phyloP scores from a whole-genome alignment of 768 basidiomycete species.

The Phallus indusiatus region DNA sequence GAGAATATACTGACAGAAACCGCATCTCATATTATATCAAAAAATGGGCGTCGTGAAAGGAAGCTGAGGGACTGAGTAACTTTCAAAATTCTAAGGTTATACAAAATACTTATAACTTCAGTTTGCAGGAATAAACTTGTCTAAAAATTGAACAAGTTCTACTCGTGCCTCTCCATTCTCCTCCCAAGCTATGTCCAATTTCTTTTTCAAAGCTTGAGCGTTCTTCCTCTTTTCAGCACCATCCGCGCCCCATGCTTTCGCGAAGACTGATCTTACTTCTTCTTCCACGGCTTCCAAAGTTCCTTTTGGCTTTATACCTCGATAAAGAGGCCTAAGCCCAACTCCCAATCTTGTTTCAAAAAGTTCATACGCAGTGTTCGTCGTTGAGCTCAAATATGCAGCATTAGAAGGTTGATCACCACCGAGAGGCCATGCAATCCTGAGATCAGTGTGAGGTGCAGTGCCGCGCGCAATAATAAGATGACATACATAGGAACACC shows the following conservation, averaged over 20 bases:
- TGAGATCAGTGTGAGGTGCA: neutral
- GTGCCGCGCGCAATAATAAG: neutral
- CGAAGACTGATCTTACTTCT: constrained; percentile 10
- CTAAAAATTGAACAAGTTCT: neutral
- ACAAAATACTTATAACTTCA: neutral
- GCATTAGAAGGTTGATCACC: constrained; percentile 19
- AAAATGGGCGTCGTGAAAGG: too few species aligned
- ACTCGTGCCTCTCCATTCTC: constrained; percentile 10
- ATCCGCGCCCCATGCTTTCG: constrained; percentile 14
- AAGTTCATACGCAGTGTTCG: constrained; percentile 14
- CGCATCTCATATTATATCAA: too few species aligned
- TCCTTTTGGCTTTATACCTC: constrained; percentile 13
- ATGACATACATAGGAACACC: constrained; percentile 17
- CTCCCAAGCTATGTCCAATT: constrained; percentile 3
- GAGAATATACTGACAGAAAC: too few species aligned
- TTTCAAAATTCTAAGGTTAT: too few species aligned
- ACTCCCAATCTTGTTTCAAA: constrained; percentile 15
- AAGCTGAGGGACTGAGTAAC: too few species aligned
- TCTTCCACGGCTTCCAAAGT: constrained; percentile 15
- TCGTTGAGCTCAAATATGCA: constrained; percentile 12
- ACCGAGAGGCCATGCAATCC: constrained; percentile 20
- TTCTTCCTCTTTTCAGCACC: constrained; percentile 15
- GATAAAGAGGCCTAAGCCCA: constrained; percentile 11
- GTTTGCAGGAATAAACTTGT: neutral
- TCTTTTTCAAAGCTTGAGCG: constrained; percentile 7